A percentile compares a stretch with the other conserved stretches of the same genome.
These are phyloP conservation scores for Tarenaya hassleriana DNA, from an alignment of 345 rosid species.

Conservation along the genomic window DNA sequence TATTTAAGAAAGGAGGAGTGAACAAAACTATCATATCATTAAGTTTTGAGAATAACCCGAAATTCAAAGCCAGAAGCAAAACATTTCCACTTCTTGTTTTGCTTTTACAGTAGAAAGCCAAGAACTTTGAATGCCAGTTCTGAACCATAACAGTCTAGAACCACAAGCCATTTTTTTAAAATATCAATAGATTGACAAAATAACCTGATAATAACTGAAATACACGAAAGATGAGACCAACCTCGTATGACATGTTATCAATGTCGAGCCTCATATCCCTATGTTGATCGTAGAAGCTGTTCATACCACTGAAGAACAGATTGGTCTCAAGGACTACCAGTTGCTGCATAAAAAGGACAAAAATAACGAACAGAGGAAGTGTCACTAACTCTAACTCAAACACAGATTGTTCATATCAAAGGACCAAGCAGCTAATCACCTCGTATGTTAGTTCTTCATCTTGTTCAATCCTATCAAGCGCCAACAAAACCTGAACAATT, in stretches of 20 bases:
- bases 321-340: constrained; percentile 70
- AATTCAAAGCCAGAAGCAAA: no score
- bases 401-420: constrained; percentile 20
- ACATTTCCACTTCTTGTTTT: no score
- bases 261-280: constrained; percentile 96
- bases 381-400: constrained; percentile 6
- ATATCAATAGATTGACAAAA: background rate
- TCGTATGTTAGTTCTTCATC: constrained; percentile 73
- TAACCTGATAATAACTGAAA: background rate
- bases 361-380: background rate
- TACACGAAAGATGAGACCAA: constrained; percentile 24
- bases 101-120: no score
- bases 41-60: no score
- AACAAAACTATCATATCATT: no score
- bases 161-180: no score
- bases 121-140: no score
- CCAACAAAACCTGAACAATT: constrained; percentile 52
- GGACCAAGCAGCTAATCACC: constrained; percentile 33
- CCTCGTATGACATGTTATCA: constrained; percentile 98
- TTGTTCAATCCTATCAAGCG: constrained; percentile 84
- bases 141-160: no score
- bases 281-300: constrained; percentile 69
- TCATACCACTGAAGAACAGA: constrained; percentile 53
- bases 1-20: no score
- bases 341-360: constrained; percentile 48